A percentile compares a stretch with the other conserved stretches of the same genome.
phyloP scores from a whole-genome alignment of 2,329 filamentous ascomycete species.

The Colletotrichum tropicale region DNA sequence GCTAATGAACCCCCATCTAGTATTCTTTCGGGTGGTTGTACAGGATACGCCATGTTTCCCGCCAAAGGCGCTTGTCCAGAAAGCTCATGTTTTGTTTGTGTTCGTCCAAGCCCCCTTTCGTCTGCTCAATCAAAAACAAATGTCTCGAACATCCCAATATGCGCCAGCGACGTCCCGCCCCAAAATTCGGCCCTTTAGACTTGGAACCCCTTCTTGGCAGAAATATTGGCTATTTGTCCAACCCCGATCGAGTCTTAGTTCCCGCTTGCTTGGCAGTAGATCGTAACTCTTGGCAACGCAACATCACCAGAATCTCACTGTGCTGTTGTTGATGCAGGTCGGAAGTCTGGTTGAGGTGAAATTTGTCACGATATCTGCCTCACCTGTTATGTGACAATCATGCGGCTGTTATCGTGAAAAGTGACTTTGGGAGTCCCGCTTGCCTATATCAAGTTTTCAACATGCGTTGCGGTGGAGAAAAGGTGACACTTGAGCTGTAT shows the following conservation, averaged over 20 bases:
- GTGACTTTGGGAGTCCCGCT: background rate
- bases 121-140: background rate
- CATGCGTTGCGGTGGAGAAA: background rate
- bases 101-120: background rate
- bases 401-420: background rate
- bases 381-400: background rate
- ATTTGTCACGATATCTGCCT: background rate
- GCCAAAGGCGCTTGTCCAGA: background rate
- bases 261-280: constrained; percentile 16
- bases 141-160: background rate
- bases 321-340: background rate
- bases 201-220: constrained; percentile 10
- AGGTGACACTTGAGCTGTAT: too few species aligned
- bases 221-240: background rate
- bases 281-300: constrained; percentile 1
- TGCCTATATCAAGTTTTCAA: background rate
- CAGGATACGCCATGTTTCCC: background rate
- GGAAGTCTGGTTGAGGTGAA: background rate
- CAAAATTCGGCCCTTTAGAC: background rate
- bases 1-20: background rate
- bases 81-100: background rate
- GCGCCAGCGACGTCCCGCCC: background rate
- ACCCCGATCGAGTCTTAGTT: constrained; percentile 6
- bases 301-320: background rate
- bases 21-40: background rate